These are phyloP conservation scores for Fomitiporia mediterranea DNA, from an alignment of 1,284 basidiomycete species.

Conservation along the genomic window DNA sequence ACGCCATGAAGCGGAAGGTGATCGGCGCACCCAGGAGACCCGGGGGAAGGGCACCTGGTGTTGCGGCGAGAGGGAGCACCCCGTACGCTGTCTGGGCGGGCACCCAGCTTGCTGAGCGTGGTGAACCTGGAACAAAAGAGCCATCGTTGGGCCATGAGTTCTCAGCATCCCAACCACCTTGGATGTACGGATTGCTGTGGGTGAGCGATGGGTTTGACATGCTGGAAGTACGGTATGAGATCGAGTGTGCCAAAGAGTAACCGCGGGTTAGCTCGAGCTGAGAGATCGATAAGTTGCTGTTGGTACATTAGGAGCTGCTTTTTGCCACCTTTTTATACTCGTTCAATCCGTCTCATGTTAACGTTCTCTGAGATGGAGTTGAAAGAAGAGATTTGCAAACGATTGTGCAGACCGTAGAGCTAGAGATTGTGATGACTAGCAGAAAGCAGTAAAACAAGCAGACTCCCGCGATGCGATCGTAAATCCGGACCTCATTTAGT, in stretches of 20 bases:
- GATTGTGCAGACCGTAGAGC: neutral
- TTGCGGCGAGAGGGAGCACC: slow-evolving; percentile 9
- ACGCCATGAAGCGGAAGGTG: slow-evolving; percentile 18
- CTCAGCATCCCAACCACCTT: slow-evolving; percentile 16
- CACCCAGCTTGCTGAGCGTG: slow-evolving; percentile 6
- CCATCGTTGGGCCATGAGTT: slow-evolving; percentile 10
- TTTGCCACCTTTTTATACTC: slow-evolving; percentile 1
- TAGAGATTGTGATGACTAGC: neutral
- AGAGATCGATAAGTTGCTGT: neutral
- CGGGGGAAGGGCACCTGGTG: slow-evolving; percentile 13
- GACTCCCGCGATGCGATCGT: neutral
- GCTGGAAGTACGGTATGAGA: neutral
- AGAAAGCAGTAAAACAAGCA: neutral
- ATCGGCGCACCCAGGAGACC: slow-evolving; percentile 13
- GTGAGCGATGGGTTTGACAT: neutral
- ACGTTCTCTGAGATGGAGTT: neutral
- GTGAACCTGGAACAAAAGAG: slow-evolving; percentile 6
- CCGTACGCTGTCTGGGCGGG: slow-evolving; percentile 15
- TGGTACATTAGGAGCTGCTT: neutral
- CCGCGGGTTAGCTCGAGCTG: neutral
- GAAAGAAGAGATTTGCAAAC: neutral
- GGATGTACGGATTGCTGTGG: slow-evolving; percentile 15
- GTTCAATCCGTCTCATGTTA: neutral
- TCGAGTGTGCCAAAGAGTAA: neutral
- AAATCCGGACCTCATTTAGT: too few species aligned